Conservation (phyloP, 2,329 filamentous ascomycete genomes). For the Neoscytalidium dimidiatum region DNA sequence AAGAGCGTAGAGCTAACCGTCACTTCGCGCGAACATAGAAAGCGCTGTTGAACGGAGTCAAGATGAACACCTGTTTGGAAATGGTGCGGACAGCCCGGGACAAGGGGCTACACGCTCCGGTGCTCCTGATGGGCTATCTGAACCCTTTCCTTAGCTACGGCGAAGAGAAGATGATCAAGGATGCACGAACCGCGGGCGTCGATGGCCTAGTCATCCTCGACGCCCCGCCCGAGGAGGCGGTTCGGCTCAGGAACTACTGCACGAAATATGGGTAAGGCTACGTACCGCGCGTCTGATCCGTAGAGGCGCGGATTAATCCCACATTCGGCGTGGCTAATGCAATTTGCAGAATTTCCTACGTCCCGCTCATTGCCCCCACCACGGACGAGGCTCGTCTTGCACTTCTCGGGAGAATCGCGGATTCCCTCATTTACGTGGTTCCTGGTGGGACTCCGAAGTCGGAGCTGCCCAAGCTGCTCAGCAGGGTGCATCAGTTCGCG, state of each 20-base stretch:
- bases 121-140: constrained; percentile 98
- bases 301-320: constrained; percentile 21
- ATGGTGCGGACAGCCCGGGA: constrained; percentile 81
- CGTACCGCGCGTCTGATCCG: neutral
- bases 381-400: constrained; percentile 94
- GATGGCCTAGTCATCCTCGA: constrained; percentile 98
- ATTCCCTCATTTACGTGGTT: constrained; percentile 76
- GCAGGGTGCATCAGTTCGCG: constrained; percentile 87
- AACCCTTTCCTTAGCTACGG: constrained; percentile 94
- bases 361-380: constrained; percentile 89
- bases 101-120: constrained; percentile 75
- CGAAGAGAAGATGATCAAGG: constrained; percentile 81
- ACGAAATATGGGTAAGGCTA: constrained; percentile 67
- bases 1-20: constrained; percentile 23
- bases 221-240: constrained; percentile 89
- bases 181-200: constrained; percentile 80
- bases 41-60: constrained; percentile 86
- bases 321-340: neutral
- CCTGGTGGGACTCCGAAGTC: constrained; percentile 82
- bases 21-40: constrained; percentile 42
- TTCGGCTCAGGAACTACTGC: constrained; percentile 86
- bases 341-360: constrained; percentile 73
- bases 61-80: constrained; percentile 73
- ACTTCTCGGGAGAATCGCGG: constrained; percentile 75
- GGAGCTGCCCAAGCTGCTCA: constrained; percentile 77